Percentiles rank a stretch among this genome's conserved stretches.
Conservation (phyloP, 2,329 filamentous ascomycete genomes). For the Fusarium transvaalense region DNA sequence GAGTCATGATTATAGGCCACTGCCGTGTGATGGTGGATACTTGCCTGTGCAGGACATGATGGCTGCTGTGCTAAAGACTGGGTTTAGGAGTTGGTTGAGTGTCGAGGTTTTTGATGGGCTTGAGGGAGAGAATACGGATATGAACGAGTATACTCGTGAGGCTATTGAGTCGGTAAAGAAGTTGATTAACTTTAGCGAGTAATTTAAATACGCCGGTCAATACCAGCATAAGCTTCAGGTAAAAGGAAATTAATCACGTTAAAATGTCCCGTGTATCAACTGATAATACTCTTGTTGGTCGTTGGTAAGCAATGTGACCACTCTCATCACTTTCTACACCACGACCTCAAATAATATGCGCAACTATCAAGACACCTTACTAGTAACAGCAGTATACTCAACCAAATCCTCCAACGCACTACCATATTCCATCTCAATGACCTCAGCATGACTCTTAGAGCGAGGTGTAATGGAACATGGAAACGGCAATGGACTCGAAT, state of each 20-base stretch:
- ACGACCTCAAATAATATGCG: rapidly evolving
- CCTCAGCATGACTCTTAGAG: slow-evolving; percentile 48
- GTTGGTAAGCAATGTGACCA: no score
- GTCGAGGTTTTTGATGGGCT: slow-evolving; percentile 75
- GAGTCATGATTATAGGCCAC: slow-evolving; percentile 77
- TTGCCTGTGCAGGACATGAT: slow-evolving; percentile 75
- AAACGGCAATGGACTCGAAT: slow-evolving; percentile 58
- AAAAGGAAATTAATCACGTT: no score
- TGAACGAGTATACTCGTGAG: slow-evolving; percentile 16
- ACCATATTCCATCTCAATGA: slow-evolving; percentile 51
- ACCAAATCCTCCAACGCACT: slow-evolving; percentile 47
- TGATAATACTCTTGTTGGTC: no score
- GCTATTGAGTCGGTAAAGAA: slow-evolving; percentile 32
- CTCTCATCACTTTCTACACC: no score
- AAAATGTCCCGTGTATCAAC: no score
- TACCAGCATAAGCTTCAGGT: no score
- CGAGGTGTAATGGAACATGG: slow-evolving; percentile 55
- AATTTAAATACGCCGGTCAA: background rate
- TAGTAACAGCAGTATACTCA: slow-evolving; percentile 43
- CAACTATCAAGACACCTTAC: slow-evolving; percentile 40
- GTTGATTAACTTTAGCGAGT: background rate
- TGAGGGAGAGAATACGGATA: slow-evolving; percentile 12
- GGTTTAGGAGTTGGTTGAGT: slow-evolving; percentile 75
- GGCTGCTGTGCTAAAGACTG: slow-evolving; percentile 74
- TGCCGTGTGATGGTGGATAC: slow-evolving; percentile 79